Evolutionary conservation across 495 filamentous ascomycete species (phyloP).

Genomic region (Penicillium waksmanii): DNA sequence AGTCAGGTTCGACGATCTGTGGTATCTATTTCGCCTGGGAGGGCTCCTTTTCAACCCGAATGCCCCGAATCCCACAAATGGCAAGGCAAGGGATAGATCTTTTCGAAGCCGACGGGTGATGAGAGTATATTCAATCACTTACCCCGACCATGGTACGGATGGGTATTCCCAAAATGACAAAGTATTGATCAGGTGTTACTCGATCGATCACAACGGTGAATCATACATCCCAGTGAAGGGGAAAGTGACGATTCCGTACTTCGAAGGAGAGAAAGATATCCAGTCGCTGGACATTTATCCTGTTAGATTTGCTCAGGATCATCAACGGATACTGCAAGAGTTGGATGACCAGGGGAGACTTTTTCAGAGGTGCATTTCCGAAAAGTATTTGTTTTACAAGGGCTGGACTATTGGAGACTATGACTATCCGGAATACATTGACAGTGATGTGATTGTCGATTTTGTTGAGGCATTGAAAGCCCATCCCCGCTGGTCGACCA

Average conservation of each 20-base stretch:
- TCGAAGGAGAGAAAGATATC: constrained; percentile 5
- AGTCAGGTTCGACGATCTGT: constrained; percentile 7
- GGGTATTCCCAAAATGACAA: constrained; percentile 8
- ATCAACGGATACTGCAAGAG: constrained; percentile 1
- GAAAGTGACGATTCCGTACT: constrained; percentile 5
- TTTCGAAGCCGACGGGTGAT: constrained; percentile 6
- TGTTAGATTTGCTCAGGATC: background rate
- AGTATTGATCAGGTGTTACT: constrained; percentile 6
- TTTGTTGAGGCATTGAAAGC: constrained; percentile 8
- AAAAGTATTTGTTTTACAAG: background rate
- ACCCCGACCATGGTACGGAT: constrained; percentile 7
- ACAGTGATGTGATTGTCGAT: constrained; percentile 10
- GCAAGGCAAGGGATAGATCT: background rate
- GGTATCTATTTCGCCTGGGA: constrained; percentile 7
- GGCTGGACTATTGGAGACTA: constrained; percentile 8
- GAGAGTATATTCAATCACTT: constrained; percentile 12
- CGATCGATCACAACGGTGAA: constrained; percentile 2
- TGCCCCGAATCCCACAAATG: background rate
- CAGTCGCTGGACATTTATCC: constrained; percentile 7
- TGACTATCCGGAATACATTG: constrained; percentile 6
- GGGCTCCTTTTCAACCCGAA: background rate
- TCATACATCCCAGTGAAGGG: constrained; percentile 5
- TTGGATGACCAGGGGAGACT: constrained; percentile 1
- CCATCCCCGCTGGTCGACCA: background rate
- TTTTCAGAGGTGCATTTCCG: background rate